Conservation (phyloP, 2,329 filamentous ascomycete species). For the Myriangium duriaei region DNA sequence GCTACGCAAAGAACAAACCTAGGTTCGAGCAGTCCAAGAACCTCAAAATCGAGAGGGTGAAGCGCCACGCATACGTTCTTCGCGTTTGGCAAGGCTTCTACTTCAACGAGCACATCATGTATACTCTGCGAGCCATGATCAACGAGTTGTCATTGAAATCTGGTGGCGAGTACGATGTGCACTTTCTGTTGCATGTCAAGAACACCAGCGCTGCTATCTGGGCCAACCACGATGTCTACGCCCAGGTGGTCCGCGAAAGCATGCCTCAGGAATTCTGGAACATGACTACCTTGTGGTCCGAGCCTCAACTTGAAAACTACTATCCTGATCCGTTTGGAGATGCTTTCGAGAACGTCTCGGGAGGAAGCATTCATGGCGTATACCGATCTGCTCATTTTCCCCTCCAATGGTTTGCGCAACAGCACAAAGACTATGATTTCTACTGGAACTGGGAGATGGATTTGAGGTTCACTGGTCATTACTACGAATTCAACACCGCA, state of each 20-base stretch:
- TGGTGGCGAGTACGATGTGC: slow-evolving; percentile 75
- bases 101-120: slow-evolving; percentile 67
- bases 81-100: slow-evolving; percentile 72
- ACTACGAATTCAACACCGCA: slow-evolving; percentile 66
- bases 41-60: slow-evolving; percentile 27
- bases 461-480: slow-evolving; percentile 64
- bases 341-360: slow-evolving; percentile 51
- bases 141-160: slow-evolving; percentile 69
- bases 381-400: slow-evolving; percentile 54
- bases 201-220: slow-evolving; percentile 65
- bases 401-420: slow-evolving; percentile 39
- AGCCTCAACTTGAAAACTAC: slow-evolving; percentile 79
- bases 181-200: slow-evolving; percentile 75
- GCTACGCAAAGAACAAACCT: slow-evolving; percentile 36
- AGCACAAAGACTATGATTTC: slow-evolving; percentile 39
- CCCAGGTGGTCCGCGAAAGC: slow-evolving; percentile 51
- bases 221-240: slow-evolving; percentile 59
- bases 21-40: slow-evolving; percentile 27
- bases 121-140: slow-evolving; percentile 73
- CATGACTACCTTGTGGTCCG: slow-evolving; percentile 84
- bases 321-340: slow-evolving; percentile 81
- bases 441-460: slow-evolving; percentile 90
- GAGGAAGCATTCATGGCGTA: slow-evolving; percentile 66
- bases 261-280: slow-evolving; percentile 77
- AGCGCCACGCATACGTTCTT: slow-evolving; percentile 70